Base-by-base conservation (phyloP, 208 protist genomes). In the Wallacemonas sp. region DNA sequence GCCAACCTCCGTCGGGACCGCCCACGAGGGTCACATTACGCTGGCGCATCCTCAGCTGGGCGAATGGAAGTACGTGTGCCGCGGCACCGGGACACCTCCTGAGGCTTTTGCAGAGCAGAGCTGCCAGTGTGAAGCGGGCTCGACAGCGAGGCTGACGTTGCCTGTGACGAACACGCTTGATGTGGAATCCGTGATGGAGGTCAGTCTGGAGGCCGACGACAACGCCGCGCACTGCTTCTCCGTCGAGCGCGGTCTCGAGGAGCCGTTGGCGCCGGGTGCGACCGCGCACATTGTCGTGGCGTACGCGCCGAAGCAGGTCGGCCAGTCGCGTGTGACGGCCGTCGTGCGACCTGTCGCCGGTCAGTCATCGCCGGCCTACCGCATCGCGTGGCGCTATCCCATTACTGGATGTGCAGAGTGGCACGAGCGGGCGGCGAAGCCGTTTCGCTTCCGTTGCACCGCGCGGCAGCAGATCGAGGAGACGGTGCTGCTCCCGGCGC, bases 111-210 rank as follows among this genome's bases (percentile, higher is more conserved):
- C 69, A 36, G 50, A 57, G 50, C 50, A 57, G 50, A 73, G 74
- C 33, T 86, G 88, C 65, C 63, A 65, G 22, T 80, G 81, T 55
- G 75, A 83, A 29, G 73, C 92, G 1, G 78, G 79, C 26, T 48
- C 71, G 26, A 83, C 63, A 19, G 30, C 71, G 9, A 63, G 73
- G 4, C 26, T 90, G 6, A 36, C 63, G 19, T 36, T 97, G 2
- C 82, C 79, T 29, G 83, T 97, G 30, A 72, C 69, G 9, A 97
- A 97, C 68, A 73, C 84, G 34, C 88, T 97, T 53, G 68, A 83
- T 10, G 68, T 53, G 5, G 71, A 79, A 10, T 81, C 83, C 15
- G 57, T 33, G 13, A 46, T 85, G 6, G 53, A 67, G 9, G 61
- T 83, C 36, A 66, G 9, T n/a, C 58, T 91, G 15, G 45, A 50